Evolutionary conservation across 2,329 filamentous ascomycete species (phyloP).

Genomic region (Nemania sp.): DNA sequence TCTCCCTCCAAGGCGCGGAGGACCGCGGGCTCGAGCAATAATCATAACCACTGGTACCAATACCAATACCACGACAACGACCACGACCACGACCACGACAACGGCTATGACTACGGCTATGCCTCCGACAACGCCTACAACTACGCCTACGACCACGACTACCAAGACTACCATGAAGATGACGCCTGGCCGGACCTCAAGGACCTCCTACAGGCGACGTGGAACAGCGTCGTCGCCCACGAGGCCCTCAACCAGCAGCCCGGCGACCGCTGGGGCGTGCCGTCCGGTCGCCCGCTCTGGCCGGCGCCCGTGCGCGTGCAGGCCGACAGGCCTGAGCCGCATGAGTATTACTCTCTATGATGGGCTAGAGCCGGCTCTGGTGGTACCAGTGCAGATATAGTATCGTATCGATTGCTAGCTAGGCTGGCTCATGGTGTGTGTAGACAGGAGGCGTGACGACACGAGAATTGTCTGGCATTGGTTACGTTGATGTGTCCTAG

Average conservation of each 20-base stretch:
- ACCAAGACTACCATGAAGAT: neutral
- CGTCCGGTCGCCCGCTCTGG: conserved; percentile 1
- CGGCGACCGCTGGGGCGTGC: neutral
- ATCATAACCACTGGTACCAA: too few relatives aligned
- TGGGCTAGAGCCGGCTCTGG: too few relatives aligned
- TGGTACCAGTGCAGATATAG: too few relatives aligned
- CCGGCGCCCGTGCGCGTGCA: neutral
- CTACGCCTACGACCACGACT: too few relatives aligned
- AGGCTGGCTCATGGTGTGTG: too few relatives aligned
- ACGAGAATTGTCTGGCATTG: neutral
- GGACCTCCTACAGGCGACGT: conserved; percentile 17
- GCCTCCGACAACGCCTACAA: too few relatives aligned
- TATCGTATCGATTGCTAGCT: too few relatives aligned
- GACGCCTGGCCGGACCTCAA: conserved; percentile 33
- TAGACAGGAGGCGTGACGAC: neutral
- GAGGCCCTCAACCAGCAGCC: conserved; percentile 3
- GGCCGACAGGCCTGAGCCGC: neutral
- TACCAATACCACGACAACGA: too few relatives aligned
- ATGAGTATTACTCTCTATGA: neutral
- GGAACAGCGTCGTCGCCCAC: conserved; percentile 15
- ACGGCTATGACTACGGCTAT: too few relatives aligned
- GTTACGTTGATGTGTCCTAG: neutral
- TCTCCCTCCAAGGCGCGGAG: too few relatives aligned
- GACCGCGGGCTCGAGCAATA: too few relatives aligned
- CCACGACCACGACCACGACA: too few relatives aligned